Evolutionary conservation across 2,329 filamentous ascomycete genomes (phyloP).

Genomic region (Nemania serpens): DNA sequence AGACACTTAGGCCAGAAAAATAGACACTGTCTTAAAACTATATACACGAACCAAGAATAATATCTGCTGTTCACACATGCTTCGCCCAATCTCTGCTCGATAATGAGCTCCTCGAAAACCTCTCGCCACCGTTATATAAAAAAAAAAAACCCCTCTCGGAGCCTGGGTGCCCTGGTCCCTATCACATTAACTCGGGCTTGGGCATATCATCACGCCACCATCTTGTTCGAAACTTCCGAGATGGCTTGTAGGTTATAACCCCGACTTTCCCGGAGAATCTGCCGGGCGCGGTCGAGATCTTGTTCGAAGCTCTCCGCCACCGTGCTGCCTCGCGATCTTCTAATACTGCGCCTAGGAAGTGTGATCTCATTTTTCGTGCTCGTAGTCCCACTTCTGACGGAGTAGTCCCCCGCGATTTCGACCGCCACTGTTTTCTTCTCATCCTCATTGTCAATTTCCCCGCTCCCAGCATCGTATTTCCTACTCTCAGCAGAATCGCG

Average conservation of each 20-base stretch:
- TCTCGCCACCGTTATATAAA: conserved; percentile 13
- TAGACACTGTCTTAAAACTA: conserved; percentile 3
- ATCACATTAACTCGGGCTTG: too few species aligned
- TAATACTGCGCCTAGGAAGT: conserved; percentile 1
- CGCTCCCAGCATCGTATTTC: background rate
- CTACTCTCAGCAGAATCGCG: background rate
- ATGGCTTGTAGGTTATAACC: conserved; percentile 18
- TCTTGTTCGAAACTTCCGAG: conserved; percentile 30
- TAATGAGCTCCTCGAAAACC: conserved; percentile 33
- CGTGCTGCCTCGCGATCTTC: conserved; percentile 29
- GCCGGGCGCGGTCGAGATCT: conserved; percentile 23
- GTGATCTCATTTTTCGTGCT: background rate
- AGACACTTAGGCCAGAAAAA: conserved; percentile 21
- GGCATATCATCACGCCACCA: background rate
- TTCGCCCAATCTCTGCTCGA: background rate
- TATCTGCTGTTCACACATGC: conserved; percentile 1
- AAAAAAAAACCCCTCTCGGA: background rate
- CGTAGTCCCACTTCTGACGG: background rate
- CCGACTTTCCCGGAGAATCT: conserved; percentile 19
- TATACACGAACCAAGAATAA: conserved; percentile 23
- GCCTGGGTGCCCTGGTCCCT: too few species aligned
- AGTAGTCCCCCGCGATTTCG: background rate
- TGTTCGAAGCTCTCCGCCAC: conserved; percentile 30
- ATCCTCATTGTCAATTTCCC: background rate
- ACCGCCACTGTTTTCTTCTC: background rate